Conservation (phyloP, 352 stramenopile genomes). For the Phytophthora agathidicida region DNA sequence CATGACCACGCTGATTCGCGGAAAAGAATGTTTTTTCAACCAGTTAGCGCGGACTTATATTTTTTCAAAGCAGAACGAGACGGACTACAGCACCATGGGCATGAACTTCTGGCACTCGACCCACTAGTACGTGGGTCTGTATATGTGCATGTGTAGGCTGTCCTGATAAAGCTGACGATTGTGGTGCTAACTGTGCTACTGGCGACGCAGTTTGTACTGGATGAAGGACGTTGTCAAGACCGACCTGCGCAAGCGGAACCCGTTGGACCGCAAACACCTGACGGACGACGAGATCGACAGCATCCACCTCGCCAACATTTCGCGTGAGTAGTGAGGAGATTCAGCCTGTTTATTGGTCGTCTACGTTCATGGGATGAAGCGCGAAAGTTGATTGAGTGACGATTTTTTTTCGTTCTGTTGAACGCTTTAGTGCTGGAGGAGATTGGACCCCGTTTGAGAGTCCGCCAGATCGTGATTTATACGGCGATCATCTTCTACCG, state of each 20-base stretch:
- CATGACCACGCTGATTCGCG: slow-evolving; percentile 4
- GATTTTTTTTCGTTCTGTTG: slow-evolving; percentile 5
- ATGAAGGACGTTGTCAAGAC: slow-evolving; percentile 86
- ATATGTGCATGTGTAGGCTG: background rate
- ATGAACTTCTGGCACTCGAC: slow-evolving; percentile 93
- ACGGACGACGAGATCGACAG: slow-evolving; percentile 88
- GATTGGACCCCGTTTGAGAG: slow-evolving; percentile 76
- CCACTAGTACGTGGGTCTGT: slow-evolving; percentile 72
- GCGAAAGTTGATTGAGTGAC: slow-evolving; percentile 1
- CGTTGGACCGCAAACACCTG: slow-evolving; percentile 74
- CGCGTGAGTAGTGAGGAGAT: slow-evolving; percentile 41
- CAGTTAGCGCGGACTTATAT: background rate
- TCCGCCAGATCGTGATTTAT: slow-evolving; percentile 92
- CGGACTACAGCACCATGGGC: slow-evolving; percentile 48
- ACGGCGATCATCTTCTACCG: slow-evolving; percentile 91
- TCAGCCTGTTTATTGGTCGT: background rate
- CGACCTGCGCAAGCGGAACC: slow-evolving; percentile 82
- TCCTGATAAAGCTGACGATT: background rate
- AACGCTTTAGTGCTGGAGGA: slow-evolving; percentile 75
- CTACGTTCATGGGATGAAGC: background rate
- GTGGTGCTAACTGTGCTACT: background rate
- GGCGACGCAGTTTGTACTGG: slow-evolving; percentile 73
- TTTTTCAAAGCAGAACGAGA: background rate
- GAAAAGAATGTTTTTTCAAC: slow-evolving; percentile 7
- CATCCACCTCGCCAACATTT: slow-evolving; percentile 90